phyloP scores from a whole-genome alignment of 768 basidiomycete species.

The Mycena indigotica region DNA sequence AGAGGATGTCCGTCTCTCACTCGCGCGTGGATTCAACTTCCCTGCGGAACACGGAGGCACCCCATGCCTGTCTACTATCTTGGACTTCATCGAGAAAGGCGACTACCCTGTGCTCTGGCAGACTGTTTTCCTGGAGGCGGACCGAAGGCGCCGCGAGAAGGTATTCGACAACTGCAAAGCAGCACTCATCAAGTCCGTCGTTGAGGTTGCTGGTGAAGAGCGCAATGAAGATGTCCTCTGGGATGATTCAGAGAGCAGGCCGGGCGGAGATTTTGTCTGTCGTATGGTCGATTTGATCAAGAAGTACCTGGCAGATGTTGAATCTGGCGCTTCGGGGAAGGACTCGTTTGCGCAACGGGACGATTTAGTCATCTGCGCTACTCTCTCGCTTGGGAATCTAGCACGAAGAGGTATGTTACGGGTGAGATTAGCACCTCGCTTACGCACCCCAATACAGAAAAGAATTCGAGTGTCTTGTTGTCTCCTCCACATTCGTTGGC shows the following conservation, averaged over 20 bases:
- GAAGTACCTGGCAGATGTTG: constrained; percentile 47
- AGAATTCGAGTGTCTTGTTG: constrained; percentile 60
- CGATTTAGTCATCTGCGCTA: constrained; percentile 83
- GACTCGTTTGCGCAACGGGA: constrained; percentile 48
- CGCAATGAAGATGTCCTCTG: constrained; percentile 78
- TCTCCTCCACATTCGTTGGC: constrained; percentile 69
- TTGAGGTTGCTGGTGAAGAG: constrained; percentile 83
- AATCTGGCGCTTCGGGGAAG: constrained; percentile 31
- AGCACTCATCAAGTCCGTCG: constrained; percentile 81
- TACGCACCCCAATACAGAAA: constrained; percentile 42
- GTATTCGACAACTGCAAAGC: constrained; percentile 82
- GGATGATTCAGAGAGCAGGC: constrained; percentile 59
- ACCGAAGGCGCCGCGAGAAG: constrained; percentile 64
- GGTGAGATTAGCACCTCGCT: constrained; percentile 5
- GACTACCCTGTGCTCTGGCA: constrained; percentile 70
- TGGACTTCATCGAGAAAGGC: constrained; percentile 76
- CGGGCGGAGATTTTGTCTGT: constrained; percentile 72
- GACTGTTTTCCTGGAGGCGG: constrained; percentile 46
- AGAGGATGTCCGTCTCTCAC: constrained; percentile 70
- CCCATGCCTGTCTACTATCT: constrained; percentile 61
- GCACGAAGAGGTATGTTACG: constrained; percentile 62
- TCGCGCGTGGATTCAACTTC: constrained; percentile 67
- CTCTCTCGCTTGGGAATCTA: constrained; percentile 80
- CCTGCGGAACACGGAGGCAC: constrained; percentile 57
- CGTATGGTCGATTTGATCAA: constrained; percentile 80